phyloP scores from a whole-genome alignment of 2,329 filamentous ascomycete genomes.

The Monilinia aucupariae region DNA sequence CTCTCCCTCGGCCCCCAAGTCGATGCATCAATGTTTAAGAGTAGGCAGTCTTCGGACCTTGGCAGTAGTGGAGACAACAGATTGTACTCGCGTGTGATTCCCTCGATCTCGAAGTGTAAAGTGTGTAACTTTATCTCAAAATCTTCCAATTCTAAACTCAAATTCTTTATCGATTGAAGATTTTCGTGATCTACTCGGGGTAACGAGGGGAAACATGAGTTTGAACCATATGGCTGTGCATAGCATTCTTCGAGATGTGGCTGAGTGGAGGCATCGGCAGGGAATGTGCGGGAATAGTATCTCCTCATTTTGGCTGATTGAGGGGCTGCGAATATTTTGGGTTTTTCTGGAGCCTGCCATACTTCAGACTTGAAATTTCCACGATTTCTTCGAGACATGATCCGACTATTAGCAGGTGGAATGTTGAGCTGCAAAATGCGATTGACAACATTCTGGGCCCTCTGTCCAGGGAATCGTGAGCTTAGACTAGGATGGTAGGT shows the following conservation, averaged over 20 bases:
- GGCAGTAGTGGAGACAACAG: background rate
- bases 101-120: background rate
- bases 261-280: background rate
- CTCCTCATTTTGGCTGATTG: background rate
- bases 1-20: background rate
- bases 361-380: background rate
- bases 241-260: background rate
- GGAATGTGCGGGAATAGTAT: constrained; percentile 3
- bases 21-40: too few species aligned
- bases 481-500: too few species aligned
- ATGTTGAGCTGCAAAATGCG: background rate
- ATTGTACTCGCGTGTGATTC: background rate
- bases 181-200: too few species aligned
- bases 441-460: background rate
- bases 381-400: background rate
- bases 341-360: background rate
- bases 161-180: background rate
- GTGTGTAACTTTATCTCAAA: background rate
- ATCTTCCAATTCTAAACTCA: background rate
- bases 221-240: background rate
- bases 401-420: background rate
- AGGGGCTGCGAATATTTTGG: background rate
- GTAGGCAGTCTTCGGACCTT: background rate
- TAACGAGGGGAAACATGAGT: background rate
- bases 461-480: background rate